Evolutionary conservation across 2,329 filamentous ascomycete species (phyloP), one percentile per base, ranked within the genome.

Genomic region (Pseudogymnoascus sp.): DNA sequence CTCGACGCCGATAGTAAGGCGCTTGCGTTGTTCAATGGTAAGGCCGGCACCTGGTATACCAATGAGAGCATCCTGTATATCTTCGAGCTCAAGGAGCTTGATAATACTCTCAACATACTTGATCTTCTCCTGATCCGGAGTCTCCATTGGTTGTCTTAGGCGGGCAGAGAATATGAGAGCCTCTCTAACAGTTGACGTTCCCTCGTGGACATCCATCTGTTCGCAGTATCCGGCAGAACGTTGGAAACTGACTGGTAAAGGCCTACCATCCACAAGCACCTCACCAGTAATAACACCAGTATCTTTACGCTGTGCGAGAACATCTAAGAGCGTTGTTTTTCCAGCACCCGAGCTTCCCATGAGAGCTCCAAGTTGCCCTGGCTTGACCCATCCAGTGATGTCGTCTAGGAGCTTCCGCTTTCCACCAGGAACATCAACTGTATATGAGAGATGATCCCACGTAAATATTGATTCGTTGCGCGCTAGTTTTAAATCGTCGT

Each of bases 211-310:
- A 82, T 97, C 93, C 72, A 96, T 90, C 74, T 96, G 93, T 72
- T 96, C 91, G 38, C 93, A 91, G 69, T 96, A 96, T 44, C 92
- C 92, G 0, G 71, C 68, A 17, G 70, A 72, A 23, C 92, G 88
- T 75, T 96, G 92, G 82, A 96, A 96, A 0, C 88, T 92, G 44
- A 83, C 80, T 67, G 95, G 90, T 33, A 90, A 85, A 26, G 85
- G 88, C 23, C 80, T 81, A 21, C 84, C 84, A 64, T 86, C 82
- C 7, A 87, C 82, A 9, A 83, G 75, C 86, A 96, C 93, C 68
- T 93, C 89, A 60, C 93, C 93, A 4, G 84, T 85, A 61, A 96
- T 91, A 11, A 96, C 88, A 75, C 93, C 93, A 85, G 93, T 93
- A 0, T 90, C 92, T 73, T 90, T 89, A 72, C 92, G 88, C 65